Evolutionary conservation across 768 basidiomycete species (phyloP), one percentile per base, ranked within the genome.

Genomic region (Amanita molliuscula): DNA sequence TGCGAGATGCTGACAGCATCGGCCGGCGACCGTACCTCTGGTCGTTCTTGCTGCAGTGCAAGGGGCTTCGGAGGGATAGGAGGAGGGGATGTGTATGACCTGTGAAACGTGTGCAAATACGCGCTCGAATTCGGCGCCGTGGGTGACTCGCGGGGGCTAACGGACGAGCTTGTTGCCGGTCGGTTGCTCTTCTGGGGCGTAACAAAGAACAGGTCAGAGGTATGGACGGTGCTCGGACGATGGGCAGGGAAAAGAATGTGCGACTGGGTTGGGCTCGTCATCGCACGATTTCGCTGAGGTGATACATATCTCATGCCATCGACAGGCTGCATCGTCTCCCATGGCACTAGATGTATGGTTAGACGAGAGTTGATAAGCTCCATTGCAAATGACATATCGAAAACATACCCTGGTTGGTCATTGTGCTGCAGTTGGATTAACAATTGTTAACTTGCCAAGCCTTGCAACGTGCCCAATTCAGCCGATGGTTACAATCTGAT

Each of bases 1-100:
- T 20, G 37, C 8, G 21, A 38, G 9, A 48, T 15, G 4, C 18
- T 13, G 33, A 15, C 7, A 23, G 44, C n/a, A 3, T 25, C 15
- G 16, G 35, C 34, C 6, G 43, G 35, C 9, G 53, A 26, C 11
- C 16, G 9, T 1, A 6, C 3, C 6, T 40, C 36, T 5, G 36
- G 25, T 10, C 28, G 25, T 16, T 20, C 28, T 20, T 26, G 18
- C 38, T 54, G 42, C 13, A 46, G 43, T 52, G 38, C 26, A 53
- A 51, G 47, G 1, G 73, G 72, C 55, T 71, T 73, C 2, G 72
- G 67, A 5, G 72, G 72, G 31, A 71, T 43, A 6, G 68, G 68
- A 8, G 75, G 73, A 3, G 64, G 61, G 0, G 59, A 42, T 0
- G 61, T 53, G 55, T 48, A 26, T 33, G 54, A 54, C 52, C 54